Evolutionary conservation across 148 eudicot genomes (phyloP), one percentile per base, ranked within the genome.

Genomic region (Amaranthus hypochondriacus): DNA sequence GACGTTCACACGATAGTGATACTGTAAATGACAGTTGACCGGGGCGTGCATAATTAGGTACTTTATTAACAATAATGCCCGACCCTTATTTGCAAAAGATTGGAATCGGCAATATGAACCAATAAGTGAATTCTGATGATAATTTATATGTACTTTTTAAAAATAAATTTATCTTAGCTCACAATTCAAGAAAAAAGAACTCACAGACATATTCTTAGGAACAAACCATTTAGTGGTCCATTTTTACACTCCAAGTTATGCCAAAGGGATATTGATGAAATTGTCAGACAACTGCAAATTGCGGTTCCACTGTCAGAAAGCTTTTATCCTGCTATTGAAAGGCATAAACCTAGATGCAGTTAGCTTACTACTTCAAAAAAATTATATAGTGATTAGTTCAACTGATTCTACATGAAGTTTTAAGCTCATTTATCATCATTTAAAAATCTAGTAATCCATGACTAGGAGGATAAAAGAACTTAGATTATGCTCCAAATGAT

Each of bases 131-230:
- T 28, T 28, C 39, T 0, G 39, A 28, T 28, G 39, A 28, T 28
- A 28, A 28, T 28, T 28, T 28, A 28, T 70, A 14, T 10, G 10
- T 56, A 44, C 44, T 12, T 69, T 54, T 28, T 69, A 4, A 50
- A 15, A 46, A 43, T 64, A 15, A 43, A 43, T 42, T 5, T 48
- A 39, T 70, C 44, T 70, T 11, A 69, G 49, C 54, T 53, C 72
- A 44, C 43, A 3, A 70, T 43, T 58, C 39, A 15, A 12, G 18
- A 18, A 9, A 28, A 59, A 71, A 59, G 66, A 15, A 59, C 54
- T 46, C 21, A 47, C 43, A 48, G 10, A 71, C 46, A 71, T 71
- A 71, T 46, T 71, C 65, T 71, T 5, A 57, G 52, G 55, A 14
- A 44, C 43, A 60, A 47, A 70, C 48, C 65, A 11, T 60, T 9